Base-by-base conservation (phyloP, 305 asterid genomes). In the Petunia hybrid region DNA sequence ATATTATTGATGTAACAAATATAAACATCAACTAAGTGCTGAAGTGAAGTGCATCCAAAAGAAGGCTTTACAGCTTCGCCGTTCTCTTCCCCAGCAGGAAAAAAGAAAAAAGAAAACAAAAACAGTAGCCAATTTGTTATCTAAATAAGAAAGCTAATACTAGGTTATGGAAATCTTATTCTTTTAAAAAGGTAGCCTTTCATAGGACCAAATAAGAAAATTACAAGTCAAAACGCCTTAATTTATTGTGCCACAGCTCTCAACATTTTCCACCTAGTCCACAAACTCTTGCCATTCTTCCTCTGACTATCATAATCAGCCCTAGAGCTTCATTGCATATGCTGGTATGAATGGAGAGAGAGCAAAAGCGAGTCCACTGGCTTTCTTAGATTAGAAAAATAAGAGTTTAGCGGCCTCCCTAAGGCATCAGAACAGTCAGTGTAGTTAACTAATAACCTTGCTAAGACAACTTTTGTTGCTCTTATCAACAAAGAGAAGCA, bases 241-340 rank as follows among this genome's bases (percentile, higher is more conserved):
- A 71, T 35, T 48, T 55, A 16, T 46, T 51, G 63, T 4, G 61
- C 35, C 62, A 48, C 63, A 36, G 78, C 36, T 73, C 63, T 35
- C 43, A 13, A 35, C 43, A 73, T 73, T 51, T 73, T 46, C 63
- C 36, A 13, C 78, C 63, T 36, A 6, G 63, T 13, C 78, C 45
- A 71, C 62, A 12, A 73, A 73, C 63, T 73, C 63, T 48, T 70
- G 46, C n/a, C 31, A 46, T 70, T 46, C 60, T 70, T 46, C 77
- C 77, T 70, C 60, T 10, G 60, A 70, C 31, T 42, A 70, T 42
- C 59, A 70, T n/a, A 70, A 70, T 5, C 57, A 46, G 38, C 69
- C 31, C 31, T 22, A 22, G 31, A 22, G 31, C 31, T 22, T 22
- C 31, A 22, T 22, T 22, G 31, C 31, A 22, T 22, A 22, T 22